Conservation (phyloP, 2,329 filamentous ascomycete species). For the Aspergillus sp. region DNA sequence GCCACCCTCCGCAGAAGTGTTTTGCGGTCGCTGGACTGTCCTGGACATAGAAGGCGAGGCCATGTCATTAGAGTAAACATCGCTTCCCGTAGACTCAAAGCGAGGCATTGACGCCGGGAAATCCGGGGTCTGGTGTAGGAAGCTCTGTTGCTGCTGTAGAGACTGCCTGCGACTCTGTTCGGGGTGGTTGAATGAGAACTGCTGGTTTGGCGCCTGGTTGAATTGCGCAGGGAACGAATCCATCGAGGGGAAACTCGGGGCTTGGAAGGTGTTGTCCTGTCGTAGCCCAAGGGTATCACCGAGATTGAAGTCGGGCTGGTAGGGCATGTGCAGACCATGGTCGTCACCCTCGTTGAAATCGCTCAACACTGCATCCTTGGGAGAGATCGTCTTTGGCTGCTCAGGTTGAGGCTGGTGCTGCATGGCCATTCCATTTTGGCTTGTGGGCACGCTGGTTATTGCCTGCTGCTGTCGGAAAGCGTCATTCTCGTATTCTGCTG, state of each 20-base stretch:
- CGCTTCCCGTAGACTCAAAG: conserved; percentile 62
- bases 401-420: conserved; percentile 27
- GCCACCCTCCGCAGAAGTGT: conserved; percentile 72
- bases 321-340: conserved; percentile 66
- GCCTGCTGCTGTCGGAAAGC: conserved; percentile 41
- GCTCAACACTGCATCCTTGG: conserved; percentile 79
- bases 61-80: conserved; percentile 38
- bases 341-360: conserved; percentile 77
- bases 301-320: conserved; percentile 55
- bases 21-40: conserved; percentile 53
- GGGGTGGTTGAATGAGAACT: conserved; percentile 47
- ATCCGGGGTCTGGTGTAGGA: conserved; percentile 51
- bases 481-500: conserved; percentile 45
- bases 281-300: conserved; percentile 38
- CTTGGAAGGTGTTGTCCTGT: conserved; percentile 38
- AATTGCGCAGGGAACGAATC: conserved; percentile 44
- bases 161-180: conserved; percentile 25
- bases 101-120: conserved; percentile 61
- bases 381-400: conserved; percentile 83
- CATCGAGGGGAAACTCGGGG: conserved; percentile 40
- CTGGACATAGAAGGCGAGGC: conserved; percentile 32
- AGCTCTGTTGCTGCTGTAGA: conserved; percentile 30
- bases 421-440: conserved; percentile 32
- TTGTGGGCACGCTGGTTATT: conserved; percentile 36
- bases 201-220: conserved; percentile 49